Conservation (phyloP, 139 green algal species). For the Picochlorum sp. region DNA sequence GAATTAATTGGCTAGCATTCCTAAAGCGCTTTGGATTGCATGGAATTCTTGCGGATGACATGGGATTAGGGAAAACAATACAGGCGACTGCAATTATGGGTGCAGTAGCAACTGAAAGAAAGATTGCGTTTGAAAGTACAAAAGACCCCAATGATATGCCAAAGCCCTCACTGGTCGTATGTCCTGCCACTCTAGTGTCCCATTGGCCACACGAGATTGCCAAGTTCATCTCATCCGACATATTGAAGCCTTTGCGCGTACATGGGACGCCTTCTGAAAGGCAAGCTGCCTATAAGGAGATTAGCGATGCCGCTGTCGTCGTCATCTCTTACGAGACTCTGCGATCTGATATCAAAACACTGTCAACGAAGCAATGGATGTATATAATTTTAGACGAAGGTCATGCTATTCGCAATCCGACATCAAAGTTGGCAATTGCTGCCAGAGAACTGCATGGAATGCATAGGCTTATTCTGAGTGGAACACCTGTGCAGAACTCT, state of each 20-base stretch:
- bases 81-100: conserved; percentile 74
- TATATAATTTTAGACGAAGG: conserved; percentile 96
- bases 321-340: conserved; percentile 87
- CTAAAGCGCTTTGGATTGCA: conserved; percentile 87
- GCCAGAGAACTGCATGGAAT: conserved; percentile 35
- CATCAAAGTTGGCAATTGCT: conserved; percentile 57
- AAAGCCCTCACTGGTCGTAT: conserved; percentile 75
- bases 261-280: conserved; percentile 39
- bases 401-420: conserved; percentile 87
- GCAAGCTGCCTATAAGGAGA: background rate
- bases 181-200: conserved; percentile 84
- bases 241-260: conserved; percentile 43
- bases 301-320: conserved; percentile 45
- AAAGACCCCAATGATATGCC: background rate
- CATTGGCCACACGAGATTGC: conserved; percentile 88
- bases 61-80: conserved; percentile 82
- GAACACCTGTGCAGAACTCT: conserved; percentile 92
- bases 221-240: conserved; percentile 46
- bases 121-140: conserved; percentile 1
- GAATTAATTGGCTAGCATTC: conserved; percentile 96
- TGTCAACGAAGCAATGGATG: conserved; percentile 47
- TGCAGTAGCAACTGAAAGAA: conserved; percentile 18
- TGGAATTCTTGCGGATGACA: conserved; percentile 93
- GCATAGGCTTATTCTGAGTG: conserved; percentile 83
- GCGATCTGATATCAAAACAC: conserved; percentile 70